Base-by-base conservation (phyloP, 140 eudicot genomes). In the Ambrosia hybrid region DNA sequence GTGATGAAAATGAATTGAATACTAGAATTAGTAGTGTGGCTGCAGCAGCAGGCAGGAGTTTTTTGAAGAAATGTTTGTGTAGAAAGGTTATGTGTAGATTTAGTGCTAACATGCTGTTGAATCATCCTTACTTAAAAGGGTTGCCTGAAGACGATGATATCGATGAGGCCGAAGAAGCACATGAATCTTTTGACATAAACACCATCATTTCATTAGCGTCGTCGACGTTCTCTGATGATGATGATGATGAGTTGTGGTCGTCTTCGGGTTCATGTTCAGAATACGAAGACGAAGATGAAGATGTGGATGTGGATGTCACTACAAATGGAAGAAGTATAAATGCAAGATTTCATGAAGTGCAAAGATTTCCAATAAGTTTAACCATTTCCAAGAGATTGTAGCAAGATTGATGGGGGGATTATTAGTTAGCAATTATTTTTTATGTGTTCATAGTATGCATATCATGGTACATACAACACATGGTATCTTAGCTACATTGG, bases 61-160 rank as follows among this genome's bases (percentile, higher is more conserved):
- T 85, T 73, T 75, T 85, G 64, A 75, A 81, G 75, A 73, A 78
- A 70, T 85, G 89, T 81, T 85, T 85, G 41, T 76, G 58, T 61
- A 85, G 55, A 74, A 81, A 81, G 69, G 62, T 84, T 30, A 78
- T 80, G 85, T 71, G 59, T 53, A 56, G 89, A 58, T 79, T 81
- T 79, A 81, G 82, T 3, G 77, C 86, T 16, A 67, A 81, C 65
- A 81, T 85, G 16, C 3, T 49, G 4, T 85, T 81, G 49, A 51
- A 63, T 62, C 84, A 85, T 14, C 81, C 84, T 0, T 85, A 78
- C 46, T 59, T 85, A 45, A 59, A 79, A 71, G 90, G 71, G 39
- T 59, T 62, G 7, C 77, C 83, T 0, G 21, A 49, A 4, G 48
- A 73, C 39, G 87, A 82, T 79, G 56, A 82, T 55, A 12, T n/a